Conservation (phyloP, 2,329 filamentous ascomycete genomes). For the Botryotinia narcissicola region DNA sequence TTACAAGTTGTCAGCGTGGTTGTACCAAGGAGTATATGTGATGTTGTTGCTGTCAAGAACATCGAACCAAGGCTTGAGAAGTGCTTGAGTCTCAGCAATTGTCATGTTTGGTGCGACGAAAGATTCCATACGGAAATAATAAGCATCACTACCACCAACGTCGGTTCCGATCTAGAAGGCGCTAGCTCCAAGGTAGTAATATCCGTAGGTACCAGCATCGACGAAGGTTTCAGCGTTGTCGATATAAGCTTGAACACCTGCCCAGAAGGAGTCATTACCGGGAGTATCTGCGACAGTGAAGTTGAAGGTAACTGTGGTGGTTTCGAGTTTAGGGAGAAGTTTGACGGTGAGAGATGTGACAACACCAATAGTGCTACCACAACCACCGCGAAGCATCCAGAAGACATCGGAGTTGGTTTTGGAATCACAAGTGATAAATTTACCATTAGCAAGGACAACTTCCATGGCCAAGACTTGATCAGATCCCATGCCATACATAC, state of each 20-base stretch:
- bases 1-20: slow-evolving; percentile 24
- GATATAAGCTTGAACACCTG: slow-evolving; percentile 52
- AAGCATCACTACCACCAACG: slow-evolving; percentile 35
- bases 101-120: slow-evolving; percentile 37
- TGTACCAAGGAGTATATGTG: slow-evolving; percentile 36
- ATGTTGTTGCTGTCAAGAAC: slow-evolving; percentile 37
- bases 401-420: slow-evolving; percentile 30
- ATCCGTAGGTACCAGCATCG: slow-evolving; percentile 36
- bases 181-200: slow-evolving; percentile 38
- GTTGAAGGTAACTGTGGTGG: slow-evolving; percentile 44
- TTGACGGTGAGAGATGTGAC: slow-evolving; percentile 58
- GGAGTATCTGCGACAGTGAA: slow-evolving; percentile 47
- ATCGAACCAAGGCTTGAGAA: slow-evolving; percentile 42
- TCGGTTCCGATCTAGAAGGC: slow-evolving; percentile 33
- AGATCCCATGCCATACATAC: slow-evolving; percentile 55
- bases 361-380: slow-evolving; percentile 53
- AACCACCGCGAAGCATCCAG: slow-evolving; percentile 33
- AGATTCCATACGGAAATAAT: slow-evolving; percentile 24
- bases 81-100: slow-evolving; percentile 30
- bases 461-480: slow-evolving; percentile 47
- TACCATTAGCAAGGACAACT: slow-evolving; percentile 28
- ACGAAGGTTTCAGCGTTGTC: slow-evolving; percentile 44
- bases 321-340: slow-evolving; percentile 43
- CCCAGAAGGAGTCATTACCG: slow-evolving; percentile 49
- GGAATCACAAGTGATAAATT: slow-evolving; percentile 28